phyloP scores from a whole-genome alignment of 1,284 basidiomycete genomes.

The Microbotryum intermedium region DNA sequence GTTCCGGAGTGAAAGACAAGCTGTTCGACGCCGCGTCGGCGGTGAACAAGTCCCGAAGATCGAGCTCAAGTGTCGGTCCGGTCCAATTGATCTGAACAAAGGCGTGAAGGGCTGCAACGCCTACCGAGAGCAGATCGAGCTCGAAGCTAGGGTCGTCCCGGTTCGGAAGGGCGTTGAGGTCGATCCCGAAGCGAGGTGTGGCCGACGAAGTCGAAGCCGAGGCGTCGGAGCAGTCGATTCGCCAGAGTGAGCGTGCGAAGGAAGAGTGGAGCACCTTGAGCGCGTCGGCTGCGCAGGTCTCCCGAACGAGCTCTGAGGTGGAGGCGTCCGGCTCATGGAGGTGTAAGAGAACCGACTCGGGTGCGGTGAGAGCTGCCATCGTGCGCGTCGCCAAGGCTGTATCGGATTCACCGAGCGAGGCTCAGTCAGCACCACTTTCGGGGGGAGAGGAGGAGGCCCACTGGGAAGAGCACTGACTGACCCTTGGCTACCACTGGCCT shows the following conservation, averaged over 20 bases:
- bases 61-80: slow-evolving; percentile 72
- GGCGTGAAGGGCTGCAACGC: slow-evolving; percentile 71
- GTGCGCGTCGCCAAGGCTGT: too few relatives aligned
- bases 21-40: slow-evolving; percentile 43
- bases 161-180: neutral
- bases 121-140: slow-evolving; percentile 55
- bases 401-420: too few relatives aligned
- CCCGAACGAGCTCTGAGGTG: neutral
- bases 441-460: too few relatives aligned
- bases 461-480: too few relatives aligned
- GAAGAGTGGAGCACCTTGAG: slow-evolving; percentile 2
- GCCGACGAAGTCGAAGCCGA: neutral
- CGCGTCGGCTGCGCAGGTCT: slow-evolving; percentile 11
- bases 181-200: neutral
- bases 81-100: slow-evolving; percentile 97
- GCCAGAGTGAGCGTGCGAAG: slow-evolving; percentile 8
- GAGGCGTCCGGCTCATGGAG: neutral
- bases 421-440: too few relatives aligned
- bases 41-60: slow-evolving; percentile 40
- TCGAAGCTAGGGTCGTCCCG: neutral
- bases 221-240: neutral
- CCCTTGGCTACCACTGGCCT: too few relatives aligned
- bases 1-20: slow-evolving; percentile 41
- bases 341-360: slow-evolving; percentile 18
- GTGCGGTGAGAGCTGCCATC: neutral